These are phyloP conservation scores for Clarireedia paspali DNA, from an alignment of 2,329 filamentous ascomycete genomes.

Conservation along the genomic window DNA sequence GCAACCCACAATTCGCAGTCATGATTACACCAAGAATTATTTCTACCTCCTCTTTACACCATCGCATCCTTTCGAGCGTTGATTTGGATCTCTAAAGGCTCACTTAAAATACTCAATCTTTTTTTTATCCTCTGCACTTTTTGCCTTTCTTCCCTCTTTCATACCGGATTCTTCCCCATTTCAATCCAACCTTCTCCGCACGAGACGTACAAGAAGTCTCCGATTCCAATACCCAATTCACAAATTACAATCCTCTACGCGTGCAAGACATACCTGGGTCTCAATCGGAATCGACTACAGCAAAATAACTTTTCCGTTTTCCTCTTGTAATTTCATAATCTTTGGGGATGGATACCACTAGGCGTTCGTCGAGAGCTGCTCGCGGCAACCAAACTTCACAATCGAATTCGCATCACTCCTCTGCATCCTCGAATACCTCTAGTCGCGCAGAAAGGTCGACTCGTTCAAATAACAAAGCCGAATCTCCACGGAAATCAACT, in stretches of 20 bases:
- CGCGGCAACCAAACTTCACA: slow-evolving; percentile 64
- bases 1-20: slow-evolving; percentile 2
- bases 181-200: slow-evolving; percentile 7
- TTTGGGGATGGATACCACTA: slow-evolving; percentile 49
- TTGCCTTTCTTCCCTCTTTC: slow-evolving; percentile 11
- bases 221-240: slow-evolving; percentile 13
- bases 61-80: slow-evolving; percentile 1
- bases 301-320: neutral
- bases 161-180: slow-evolving; percentile 5
- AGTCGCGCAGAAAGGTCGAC: slow-evolving; percentile 68
- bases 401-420: slow-evolving; percentile 68
- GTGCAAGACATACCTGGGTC: neutral
- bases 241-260: neutral
- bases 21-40: slow-evolving; percentile 10
- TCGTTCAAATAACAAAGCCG: slow-evolving; percentile 63
- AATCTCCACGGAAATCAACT: slow-evolving; percentile 67
- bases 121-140: neutral
- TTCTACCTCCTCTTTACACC: neutral
- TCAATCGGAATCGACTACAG: slow-evolving; percentile 1
- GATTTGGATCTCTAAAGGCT: slow-evolving; percentile 3
- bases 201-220: slow-evolving; percentile 8
- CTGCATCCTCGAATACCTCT: slow-evolving; percentile 70
- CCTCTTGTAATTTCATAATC: slow-evolving; percentile 8
- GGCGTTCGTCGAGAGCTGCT: slow-evolving; percentile 87
- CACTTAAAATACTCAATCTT: slow-evolving; percentile 2